These are phyloP conservation scores for Berberis thunbergii DNA, from an alignment of 164 flowering plant species.

Conservation along the genomic window DNA sequence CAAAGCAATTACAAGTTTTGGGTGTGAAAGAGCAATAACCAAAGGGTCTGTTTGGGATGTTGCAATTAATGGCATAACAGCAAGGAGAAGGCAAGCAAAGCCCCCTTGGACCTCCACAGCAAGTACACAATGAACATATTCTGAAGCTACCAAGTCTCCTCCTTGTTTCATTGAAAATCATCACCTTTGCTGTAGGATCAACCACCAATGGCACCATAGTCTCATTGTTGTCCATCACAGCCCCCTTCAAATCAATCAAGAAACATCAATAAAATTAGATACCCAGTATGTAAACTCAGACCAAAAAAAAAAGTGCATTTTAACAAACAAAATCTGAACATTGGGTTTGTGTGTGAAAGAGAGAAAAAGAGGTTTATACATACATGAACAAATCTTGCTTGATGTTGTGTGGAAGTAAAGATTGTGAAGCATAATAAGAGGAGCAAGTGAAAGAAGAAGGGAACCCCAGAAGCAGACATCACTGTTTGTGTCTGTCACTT, in stretches of 20 bases:
- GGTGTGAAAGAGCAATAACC: constrained; percentile 90
- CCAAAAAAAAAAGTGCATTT: background rate
- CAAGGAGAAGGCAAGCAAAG: constrained; percentile 80
- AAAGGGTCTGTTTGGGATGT: constrained; percentile 91
- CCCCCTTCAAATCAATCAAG: background rate
- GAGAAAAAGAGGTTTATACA: constrained; percentile 2
- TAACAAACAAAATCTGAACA: background rate
- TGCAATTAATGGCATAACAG: constrained; percentile 93
- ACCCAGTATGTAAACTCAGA: background rate
- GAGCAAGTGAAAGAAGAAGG: constrained; percentile 4
- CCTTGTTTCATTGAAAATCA: constrained; percentile 51
- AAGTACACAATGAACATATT: constrained; percentile 78
- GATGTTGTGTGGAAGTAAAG: background rate
- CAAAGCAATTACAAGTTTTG: constrained; percentile 87
- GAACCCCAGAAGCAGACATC: constrained; percentile 10
- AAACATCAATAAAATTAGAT: background rate
- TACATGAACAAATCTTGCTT: constrained; percentile 11
- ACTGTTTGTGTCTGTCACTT: background rate
- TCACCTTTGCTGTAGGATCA: constrained; percentile 14
- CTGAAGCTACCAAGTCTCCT: constrained; percentile 63
- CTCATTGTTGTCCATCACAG: background rate
- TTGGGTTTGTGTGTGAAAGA: background rate
- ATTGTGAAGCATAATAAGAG: constrained; percentile 1
- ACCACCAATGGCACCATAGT: constrained; percentile 54
- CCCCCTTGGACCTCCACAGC: constrained; percentile 80